phyloP scores from a whole-genome alignment of 1,139 yeast genomes.

The Saccharomyces hybrid region DNA sequence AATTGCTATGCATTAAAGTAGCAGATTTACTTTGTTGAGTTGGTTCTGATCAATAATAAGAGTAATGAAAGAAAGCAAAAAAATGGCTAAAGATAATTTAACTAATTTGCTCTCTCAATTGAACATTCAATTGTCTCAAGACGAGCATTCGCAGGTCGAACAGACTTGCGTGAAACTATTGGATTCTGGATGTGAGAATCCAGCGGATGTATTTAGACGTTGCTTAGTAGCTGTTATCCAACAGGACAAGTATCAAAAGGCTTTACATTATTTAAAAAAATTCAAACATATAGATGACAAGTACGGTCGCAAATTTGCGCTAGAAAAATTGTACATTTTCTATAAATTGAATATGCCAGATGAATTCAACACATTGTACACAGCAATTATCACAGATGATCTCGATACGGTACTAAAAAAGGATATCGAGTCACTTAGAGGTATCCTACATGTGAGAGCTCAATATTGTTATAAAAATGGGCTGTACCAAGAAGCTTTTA shows the following conservation, averaged over 20 bases:
- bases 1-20: neutral
- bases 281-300: conserved; percentile 34
- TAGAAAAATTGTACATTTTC: conserved; percentile 62
- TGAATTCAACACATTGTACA: conserved; percentile 39
- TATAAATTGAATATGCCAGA: conserved; percentile 53
- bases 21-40: neutral
- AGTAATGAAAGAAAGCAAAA: neutral
- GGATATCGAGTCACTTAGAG: conserved; percentile 33
- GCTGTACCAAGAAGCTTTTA: conserved; percentile 44
- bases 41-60: neutral
- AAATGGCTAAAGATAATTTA: conserved; percentile 30
- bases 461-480: conserved; percentile 74
- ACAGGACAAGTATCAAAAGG: conserved; percentile 59
- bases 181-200: conserved; percentile 37
- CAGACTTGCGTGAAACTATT: conserved; percentile 40
- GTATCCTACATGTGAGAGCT: conserved; percentile 69
- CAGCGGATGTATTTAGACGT: conserved; percentile 39
- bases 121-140: conserved; percentile 39
- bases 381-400: conserved; percentile 27
- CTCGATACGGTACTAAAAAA: conserved; percentile 19
- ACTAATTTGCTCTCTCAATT: conserved; percentile 41
- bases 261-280: conserved; percentile 41
- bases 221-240: conserved; percentile 66
- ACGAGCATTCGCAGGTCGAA: conserved; percentile 42
- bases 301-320: conserved; percentile 33